Evolutionary conservation across 331 rosid genomes (phyloP).

Genomic region (Quercus lobata): DNA sequence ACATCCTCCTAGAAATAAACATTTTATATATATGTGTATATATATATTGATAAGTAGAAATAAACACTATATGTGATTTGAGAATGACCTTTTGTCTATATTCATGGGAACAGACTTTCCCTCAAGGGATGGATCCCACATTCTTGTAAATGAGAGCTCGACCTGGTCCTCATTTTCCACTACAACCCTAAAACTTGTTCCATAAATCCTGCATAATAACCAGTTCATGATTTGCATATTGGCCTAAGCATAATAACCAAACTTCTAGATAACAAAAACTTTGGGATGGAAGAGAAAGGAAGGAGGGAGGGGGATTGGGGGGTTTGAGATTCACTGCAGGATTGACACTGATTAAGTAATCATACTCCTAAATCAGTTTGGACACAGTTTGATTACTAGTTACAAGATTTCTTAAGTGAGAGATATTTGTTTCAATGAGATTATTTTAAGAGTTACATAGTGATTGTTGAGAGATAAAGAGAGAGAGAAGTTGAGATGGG

Average conservation of each 20-base stretch:
- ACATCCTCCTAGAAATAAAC: neutral
- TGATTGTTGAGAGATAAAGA: neutral
- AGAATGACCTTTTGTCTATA: conserved; percentile 76
- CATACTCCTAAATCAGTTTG: neutral
- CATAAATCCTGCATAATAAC: conserved; percentile 49
- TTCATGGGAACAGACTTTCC: conserved; percentile 63
- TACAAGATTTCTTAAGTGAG: neutral
- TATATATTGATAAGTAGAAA: neutral
- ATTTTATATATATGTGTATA: no score
- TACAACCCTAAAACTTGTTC: conserved; percentile 57
- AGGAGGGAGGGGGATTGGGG: no score
- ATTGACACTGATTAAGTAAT: no score
- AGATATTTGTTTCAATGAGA: neutral
- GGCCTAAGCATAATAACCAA: neutral
- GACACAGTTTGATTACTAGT: neutral
- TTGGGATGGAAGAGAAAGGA: neutral
- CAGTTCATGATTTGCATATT: neutral
- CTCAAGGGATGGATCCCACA: conserved; percentile 70
- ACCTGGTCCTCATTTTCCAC: conserved; percentile 73
- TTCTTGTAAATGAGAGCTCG: conserved; percentile 80
- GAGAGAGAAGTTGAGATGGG: conserved; percentile 7
- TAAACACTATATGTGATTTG: conserved; percentile 1
- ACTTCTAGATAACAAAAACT: neutral
- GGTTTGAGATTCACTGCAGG: no score
- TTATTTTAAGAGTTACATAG: neutral